Percentiles rank a stretch among this genome's conserved stretches.
phyloP scores from a whole-genome alignment of 75 land plant species.

The Cupressus sempervirens region DNA sequence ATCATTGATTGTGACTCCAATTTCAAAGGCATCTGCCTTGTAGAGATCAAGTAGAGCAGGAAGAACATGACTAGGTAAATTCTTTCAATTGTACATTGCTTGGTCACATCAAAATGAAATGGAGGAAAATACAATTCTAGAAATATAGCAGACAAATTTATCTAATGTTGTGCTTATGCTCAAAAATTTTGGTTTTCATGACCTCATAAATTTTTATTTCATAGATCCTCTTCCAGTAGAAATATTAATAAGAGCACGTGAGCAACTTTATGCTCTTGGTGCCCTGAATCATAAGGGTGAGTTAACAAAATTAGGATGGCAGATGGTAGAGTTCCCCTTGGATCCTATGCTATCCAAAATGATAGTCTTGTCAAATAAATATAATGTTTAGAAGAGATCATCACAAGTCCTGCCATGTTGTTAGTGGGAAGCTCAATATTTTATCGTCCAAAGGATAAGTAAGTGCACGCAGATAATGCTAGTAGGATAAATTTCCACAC shows the following conservation, averaged over 20 bases:
- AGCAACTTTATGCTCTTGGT: conserved; percentile 85
- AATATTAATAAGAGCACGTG: conserved; percentile 80
- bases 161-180: conserved; percentile 90
- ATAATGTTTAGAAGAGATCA: conserved; percentile 81
- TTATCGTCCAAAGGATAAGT: conserved; percentile 97
- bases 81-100: conserved; percentile 81
- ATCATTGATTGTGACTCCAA: conserved; percentile 73
- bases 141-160: conserved; percentile 91
- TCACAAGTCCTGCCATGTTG: conserved; percentile 85
- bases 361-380: conserved; percentile 97
- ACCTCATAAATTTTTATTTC: conserved; percentile 85
- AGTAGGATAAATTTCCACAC: conserved; percentile 90
- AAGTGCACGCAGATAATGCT: conserved; percentile 98
- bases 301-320: conserved; percentile 83
- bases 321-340: conserved; percentile 97
- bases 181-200: conserved; percentile 91
- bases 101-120: conserved; percentile 74
- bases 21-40: conserved; percentile 89
- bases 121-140: conserved; percentile 90
- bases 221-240: conserved; percentile 97
- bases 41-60: conserved; percentile 97
- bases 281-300: conserved; percentile 88
- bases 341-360: conserved; percentile 99
- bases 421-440: conserved; percentile 92
- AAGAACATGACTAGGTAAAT: conserved; percentile 93